These are phyloP conservation scores for Grigorovia jiainica DNA, from an alignment of 805 yeast genomes.

Conservation along the genomic window DNA sequence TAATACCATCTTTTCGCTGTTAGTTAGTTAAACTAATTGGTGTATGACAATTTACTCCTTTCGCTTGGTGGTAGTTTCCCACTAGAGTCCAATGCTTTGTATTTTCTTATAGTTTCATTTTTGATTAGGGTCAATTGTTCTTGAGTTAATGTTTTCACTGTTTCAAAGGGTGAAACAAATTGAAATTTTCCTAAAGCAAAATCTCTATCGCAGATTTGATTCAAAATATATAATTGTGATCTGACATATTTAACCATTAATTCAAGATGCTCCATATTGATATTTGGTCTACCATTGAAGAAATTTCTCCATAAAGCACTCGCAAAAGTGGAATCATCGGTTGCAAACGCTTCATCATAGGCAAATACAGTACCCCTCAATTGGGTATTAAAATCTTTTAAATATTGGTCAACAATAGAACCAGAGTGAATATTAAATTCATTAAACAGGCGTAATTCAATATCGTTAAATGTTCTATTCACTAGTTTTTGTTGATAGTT, in stretches of 20 bases:
- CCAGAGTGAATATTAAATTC: conserved; percentile 80
- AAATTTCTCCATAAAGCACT: conserved; percentile 84
- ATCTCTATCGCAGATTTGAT: conserved; percentile 79
- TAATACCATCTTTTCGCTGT: no score
- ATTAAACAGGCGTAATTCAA: conserved; percentile 74
- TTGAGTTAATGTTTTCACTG: conserved; percentile 60
- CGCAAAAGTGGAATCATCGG: conserved; percentile 70
- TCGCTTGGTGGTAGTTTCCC: conserved; percentile 50
- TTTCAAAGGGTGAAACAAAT: conserved; percentile 74
- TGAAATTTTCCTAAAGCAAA: conserved; percentile 85
- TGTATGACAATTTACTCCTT: conserved; percentile 40
- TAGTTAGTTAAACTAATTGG: no score
- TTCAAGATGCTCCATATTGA: conserved; percentile 76
- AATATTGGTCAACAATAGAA: conserved; percentile 71
- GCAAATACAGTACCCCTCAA: conserved; percentile 81
- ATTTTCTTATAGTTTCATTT: conserved; percentile 41
- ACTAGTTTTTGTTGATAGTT: conserved; percentile 87
- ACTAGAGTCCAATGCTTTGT: conserved; percentile 37
- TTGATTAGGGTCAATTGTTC: conserved; percentile 52
- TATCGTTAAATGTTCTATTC: conserved; percentile 81
- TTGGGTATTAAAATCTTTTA: conserved; percentile 86
- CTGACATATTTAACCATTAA: conserved; percentile 85
- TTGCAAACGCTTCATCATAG: conserved; percentile 83
- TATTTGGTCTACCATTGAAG: conserved; percentile 74
- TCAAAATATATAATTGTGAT: conserved; percentile 79